Conservation (phyloP, 2,329 filamentous ascomycete species). For the Colletotrichum sp. region DNA sequence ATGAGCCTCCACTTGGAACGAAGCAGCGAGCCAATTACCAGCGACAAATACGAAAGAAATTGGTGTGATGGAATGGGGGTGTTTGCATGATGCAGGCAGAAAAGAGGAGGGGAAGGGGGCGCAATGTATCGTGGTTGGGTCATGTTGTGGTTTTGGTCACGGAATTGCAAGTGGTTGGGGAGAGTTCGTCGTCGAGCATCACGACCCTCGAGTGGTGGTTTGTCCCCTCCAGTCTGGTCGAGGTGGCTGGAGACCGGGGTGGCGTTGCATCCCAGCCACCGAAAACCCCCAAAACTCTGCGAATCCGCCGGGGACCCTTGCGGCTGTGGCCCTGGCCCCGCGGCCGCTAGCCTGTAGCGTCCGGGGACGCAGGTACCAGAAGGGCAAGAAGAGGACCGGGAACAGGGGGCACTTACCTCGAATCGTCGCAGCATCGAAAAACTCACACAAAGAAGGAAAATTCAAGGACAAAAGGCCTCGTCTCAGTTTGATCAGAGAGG, state of each 20-base stretch:
- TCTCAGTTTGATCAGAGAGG: neutral
- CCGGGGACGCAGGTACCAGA: constrained; percentile 15
- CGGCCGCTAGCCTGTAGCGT: constrained; percentile 11
- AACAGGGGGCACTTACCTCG: neutral
- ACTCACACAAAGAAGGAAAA: neutral
- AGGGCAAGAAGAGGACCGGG: neutral
- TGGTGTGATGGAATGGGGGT: neutral
- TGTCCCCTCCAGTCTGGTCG: neutral
- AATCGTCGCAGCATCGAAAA: neutral
- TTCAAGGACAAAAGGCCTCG: neutral
- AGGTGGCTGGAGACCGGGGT: constrained; percentile 10
- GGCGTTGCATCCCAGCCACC: constrained; percentile 18
- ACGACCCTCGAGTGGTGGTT: neutral
- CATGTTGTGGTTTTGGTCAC: constrained; percentile 10
- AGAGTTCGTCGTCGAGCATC: neutral
- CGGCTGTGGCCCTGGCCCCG: neutral
- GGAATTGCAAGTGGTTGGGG: constrained; percentile 16
- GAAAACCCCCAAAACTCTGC: neutral
- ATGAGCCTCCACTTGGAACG: constrained; percentile 11
- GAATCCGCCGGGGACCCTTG: neutral
- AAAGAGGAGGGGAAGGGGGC: neutral
- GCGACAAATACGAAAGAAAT: neutral
- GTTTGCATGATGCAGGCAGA: constrained; percentile 5
- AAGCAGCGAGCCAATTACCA: constrained; percentile 1
- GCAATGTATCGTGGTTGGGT: constrained; percentile 2